A percentile compares a stretch with the other conserved stretches of the same genome.
These are phyloP conservation scores for Fraxinus sp. DNA, from an alignment of 305 asterid genomes.

Conservation along the genomic window DNA sequence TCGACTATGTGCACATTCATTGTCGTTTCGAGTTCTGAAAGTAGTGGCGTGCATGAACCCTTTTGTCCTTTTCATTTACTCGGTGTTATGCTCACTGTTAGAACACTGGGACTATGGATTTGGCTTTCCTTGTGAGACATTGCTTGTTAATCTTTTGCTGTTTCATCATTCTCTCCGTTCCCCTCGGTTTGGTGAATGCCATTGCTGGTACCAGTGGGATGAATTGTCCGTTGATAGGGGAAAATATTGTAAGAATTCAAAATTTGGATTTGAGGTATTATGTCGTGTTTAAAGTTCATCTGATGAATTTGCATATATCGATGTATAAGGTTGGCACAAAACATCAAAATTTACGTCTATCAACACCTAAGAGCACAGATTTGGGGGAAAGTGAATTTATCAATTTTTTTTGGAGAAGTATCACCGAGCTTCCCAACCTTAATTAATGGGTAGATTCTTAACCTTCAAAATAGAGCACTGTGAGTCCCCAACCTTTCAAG, in stretches of 20 bases:
- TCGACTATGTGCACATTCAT: constrained; percentile 19
- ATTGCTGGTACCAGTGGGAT: neutral
- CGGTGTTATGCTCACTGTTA: neutral
- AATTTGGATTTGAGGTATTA: neutral
- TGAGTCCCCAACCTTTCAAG: neutral
- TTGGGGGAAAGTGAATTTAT: neutral
- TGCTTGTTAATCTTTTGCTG: neutral
- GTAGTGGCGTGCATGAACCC: constrained; percentile 36
- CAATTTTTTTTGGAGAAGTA: neutral
- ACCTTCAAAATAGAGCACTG: neutral
- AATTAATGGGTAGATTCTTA: neutral
- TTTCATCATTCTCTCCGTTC: neutral
- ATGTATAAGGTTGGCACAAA: neutral
- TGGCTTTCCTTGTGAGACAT: neutral
- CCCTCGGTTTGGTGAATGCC: neutral
- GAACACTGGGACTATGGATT: neutral
- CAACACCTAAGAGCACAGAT: no score
- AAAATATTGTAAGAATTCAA: neutral
- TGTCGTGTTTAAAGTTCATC: neutral
- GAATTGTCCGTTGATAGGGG: neutral
- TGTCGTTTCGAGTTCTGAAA: constrained; percentile 28
- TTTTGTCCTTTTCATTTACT: neutral
- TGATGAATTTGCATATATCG: neutral
- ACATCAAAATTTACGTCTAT: no score
- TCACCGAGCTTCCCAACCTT: neutral